A percentile compares a stretch with the other conserved stretches of the same genome.
Conservation (phyloP, 495 filamentous ascomycete species). For the Hypomontagnella submonticulosa region DNA sequence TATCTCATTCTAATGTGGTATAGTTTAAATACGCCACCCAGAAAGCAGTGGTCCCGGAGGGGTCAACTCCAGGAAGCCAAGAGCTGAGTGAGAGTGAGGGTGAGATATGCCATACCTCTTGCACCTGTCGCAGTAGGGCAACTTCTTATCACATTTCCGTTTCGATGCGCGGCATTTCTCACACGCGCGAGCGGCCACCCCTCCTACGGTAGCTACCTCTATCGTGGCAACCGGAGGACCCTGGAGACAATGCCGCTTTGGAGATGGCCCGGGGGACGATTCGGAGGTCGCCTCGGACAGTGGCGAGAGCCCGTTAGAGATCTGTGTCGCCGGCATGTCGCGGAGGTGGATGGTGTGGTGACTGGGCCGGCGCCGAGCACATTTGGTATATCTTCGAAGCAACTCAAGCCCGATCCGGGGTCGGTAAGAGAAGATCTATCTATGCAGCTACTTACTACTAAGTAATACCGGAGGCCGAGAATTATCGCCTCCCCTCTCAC, state of each 20-base stretch:
- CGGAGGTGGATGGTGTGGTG: constrained; percentile 1
- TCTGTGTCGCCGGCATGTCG: constrained; percentile 34
- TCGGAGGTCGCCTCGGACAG: constrained; percentile 44
- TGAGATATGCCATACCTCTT: constrained; percentile 37
- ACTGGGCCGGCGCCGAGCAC: constrained; percentile 10
- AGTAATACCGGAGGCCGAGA: constrained; percentile 14
- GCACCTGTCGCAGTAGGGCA: constrained; percentile 49
- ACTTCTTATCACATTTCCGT: constrained; percentile 51
- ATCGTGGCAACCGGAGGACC: constrained; percentile 27
- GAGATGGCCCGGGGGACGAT: constrained; percentile 41
- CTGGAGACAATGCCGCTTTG: constrained; percentile 37
- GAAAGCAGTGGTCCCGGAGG: no score
- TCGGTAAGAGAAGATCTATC: not conserved
- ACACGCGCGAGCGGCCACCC: constrained; percentile 47
- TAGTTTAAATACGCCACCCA: no score
- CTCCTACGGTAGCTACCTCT: constrained; percentile 25
- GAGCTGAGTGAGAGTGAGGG: not conserved
- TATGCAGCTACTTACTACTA: not conserved
- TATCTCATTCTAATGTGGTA: no score
- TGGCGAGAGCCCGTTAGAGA: constrained; percentile 36
- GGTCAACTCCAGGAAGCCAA: not conserved
- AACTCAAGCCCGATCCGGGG: constrained; percentile 5
- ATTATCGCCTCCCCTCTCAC: constrained; percentile 19
- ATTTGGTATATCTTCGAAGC: constrained; percentile 18
- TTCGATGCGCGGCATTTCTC: constrained; percentile 51